Evolutionary conservation across 768 basidiomycete species (phyloP), one percentile per base, ranked within the genome.

Genomic region (Russula abietina): DNA sequence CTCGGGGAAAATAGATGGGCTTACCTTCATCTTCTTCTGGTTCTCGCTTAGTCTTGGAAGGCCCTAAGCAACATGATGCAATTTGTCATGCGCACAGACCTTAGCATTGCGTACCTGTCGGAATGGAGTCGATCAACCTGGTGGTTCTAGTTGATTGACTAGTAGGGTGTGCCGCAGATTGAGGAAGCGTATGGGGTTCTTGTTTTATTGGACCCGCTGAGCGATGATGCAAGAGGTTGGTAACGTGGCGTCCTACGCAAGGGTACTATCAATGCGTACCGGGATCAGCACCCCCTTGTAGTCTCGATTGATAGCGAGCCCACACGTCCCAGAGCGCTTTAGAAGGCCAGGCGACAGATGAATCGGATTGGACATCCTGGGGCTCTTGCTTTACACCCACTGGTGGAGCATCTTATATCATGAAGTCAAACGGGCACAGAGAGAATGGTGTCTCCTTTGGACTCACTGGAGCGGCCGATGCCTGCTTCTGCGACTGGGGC

Each of bases 341-440:
- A 10, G 63, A 60, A 36, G 59, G 58, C 2, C 26, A 48, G 2
- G 36, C 3, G 5, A 39, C 52, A 41, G 46, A 16, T 55, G 36
- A 19, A 33, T 7, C 30, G 3, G 41, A 36, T 4, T 14, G 54
- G 11, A 2, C 56, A 9, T 59, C 46, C 28, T 17, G 38, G 4
- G 57, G 19, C 57, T 63, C 63, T 14, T 55, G 54, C 19, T 64
- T 64, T 16, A 64, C 62, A 26, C 57, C 19, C n/a, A 30, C 19
- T n/a, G 17, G 22, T 16, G 24, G 53, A 17, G 38, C 33, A 33
- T 41, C 53, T 59, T 51, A 30, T 60, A 3, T 55, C 30, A n/a
- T 49, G 10, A 38, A 51, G 52, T 64, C 51, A 55, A 41, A 12
- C 38, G 38, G 2, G 16, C 38, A 33, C 32, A 52, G 14, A 24